Conservation (phyloP, 768 basidiomycete genomes). For the Lepiota subincarnata region DNA sequence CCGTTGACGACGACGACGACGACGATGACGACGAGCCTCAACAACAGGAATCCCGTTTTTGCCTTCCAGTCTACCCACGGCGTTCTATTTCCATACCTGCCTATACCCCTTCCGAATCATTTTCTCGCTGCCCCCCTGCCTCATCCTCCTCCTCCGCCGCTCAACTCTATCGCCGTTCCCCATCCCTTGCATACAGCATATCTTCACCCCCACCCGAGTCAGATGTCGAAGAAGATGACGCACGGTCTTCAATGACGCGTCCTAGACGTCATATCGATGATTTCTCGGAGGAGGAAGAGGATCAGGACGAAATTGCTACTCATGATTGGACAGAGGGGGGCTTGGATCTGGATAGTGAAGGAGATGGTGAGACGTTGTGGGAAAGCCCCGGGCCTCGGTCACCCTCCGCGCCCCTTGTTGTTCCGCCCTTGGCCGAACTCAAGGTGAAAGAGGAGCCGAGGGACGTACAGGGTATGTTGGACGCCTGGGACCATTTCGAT, state of each 20-base stretch:
- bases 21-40: conserved; percentile 34
- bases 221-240: conserved; percentile 50
- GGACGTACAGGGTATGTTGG: conserved; percentile 62
- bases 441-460: conserved; percentile 55
- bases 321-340: conserved; percentile 39
- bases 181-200: conserved; percentile 51
- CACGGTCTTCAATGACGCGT: conserved; percentile 40
- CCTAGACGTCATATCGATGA: conserved; percentile 20
- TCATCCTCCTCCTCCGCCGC: conserved; percentile 3
- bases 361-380: conserved; percentile 56
- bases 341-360: conserved; percentile 46
- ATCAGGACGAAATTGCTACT: background rate
- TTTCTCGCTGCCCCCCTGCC: conserved; percentile 22
- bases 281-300: conserved; percentile 27
- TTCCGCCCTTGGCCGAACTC: conserved; percentile 24
- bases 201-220: conserved; percentile 74
- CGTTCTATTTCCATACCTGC: conserved; percentile 53
- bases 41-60: conserved; percentile 41
- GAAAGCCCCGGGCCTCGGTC: conserved; percentile 64
- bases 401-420: conserved; percentile 48
- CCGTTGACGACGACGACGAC: conserved; percentile 41
- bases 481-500: conserved; percentile 69
- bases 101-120: conserved; percentile 42
- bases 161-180: conserved; percentile 44
- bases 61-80: conserved; percentile 53